Evolutionary conservation across 179 eudicot genomes (phyloP), one percentile per base, ranked within the genome.

Genomic region (Amaranthus tricolor): DNA sequence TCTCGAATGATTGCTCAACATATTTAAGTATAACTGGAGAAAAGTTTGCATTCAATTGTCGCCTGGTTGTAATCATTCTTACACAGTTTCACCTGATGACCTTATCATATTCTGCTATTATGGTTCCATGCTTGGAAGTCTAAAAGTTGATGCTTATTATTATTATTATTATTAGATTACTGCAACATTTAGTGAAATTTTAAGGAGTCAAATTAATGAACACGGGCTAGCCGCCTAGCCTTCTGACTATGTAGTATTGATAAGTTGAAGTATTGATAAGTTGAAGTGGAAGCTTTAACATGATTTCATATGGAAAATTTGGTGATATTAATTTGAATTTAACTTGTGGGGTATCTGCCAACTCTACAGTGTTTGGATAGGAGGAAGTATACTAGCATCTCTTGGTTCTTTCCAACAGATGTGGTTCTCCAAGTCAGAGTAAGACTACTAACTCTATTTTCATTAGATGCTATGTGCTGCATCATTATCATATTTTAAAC

Each of bases 381-480:
- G 98, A 77, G 98, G 97, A 77, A 94, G 98, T 71, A 94, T 94
- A 78, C 78, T 94, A 83, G 98, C 99, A 69, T 95, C 99, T 62
- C 96, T 95, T 66, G 99, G 99, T 72, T 95, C 99, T 64, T 92
- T 95, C 79, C 99, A 95, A 84, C 99, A 95, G 79, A 88, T 95
- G 99, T 95, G 99, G 99, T 95, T 95, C 84, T 95, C 97, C 66
- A 95, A 95, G 79, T 84, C 94, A 0, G 99, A 95, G 99, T 95
- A 86, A 86, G 98, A 76, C 64, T 19, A 48, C 54, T 66, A 20
- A 16, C 20, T 58, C 7, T 9, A n/a, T 5, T 60, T 44, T 15
- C 45, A 14, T 51, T 8, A 17, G 19, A n/a, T 47, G 51, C 50
- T 12, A 45, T 17, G 1, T 65, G 56, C 19, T 11, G 11, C 19